phyloP scores from a whole-genome alignment of 768 basidiomycete species.

The Inosperma sp. region DNA sequence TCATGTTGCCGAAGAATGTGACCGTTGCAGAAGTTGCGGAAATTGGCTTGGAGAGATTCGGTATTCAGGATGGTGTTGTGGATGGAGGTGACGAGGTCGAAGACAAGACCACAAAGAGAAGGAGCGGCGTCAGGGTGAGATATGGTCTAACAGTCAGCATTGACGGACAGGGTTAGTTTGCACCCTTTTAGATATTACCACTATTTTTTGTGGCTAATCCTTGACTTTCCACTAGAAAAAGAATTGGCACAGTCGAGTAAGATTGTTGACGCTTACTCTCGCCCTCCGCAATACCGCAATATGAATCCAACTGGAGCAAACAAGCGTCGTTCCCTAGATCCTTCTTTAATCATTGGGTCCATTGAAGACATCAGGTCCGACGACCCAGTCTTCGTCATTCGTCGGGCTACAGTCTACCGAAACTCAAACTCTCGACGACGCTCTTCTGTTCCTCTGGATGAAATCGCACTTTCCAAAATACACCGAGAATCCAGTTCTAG shows the following conservation, averaged over 20 bases:
- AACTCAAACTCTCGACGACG: slow-evolving; percentile 65
- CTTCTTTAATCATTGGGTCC: slow-evolving; percentile 62
- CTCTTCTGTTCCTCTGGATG: slow-evolving; percentile 75
- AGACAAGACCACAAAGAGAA: slow-evolving; percentile 80
- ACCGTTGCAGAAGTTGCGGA: slow-evolving; percentile 98
- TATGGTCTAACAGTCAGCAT: slow-evolving; percentile 70
- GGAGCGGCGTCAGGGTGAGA: slow-evolving; percentile 72
- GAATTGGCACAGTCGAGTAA: slow-evolving; percentile 76
- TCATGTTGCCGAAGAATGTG: slow-evolving; percentile 90
- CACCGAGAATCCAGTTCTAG: slow-evolving; percentile 69
- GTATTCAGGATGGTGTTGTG: slow-evolving; percentile 94
- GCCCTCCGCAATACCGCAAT: slow-evolving; percentile 59
- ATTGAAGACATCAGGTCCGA: slow-evolving; percentile 71
- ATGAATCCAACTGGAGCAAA: slow-evolving; percentile 54
- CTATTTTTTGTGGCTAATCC: slow-evolving; percentile 6
- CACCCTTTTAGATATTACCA: background rate
- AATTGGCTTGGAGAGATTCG: slow-evolving; percentile 85
- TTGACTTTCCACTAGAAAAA: slow-evolving; percentile 48
- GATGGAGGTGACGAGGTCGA: slow-evolving; percentile 98
- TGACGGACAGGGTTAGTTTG: slow-evolving; percentile 58
- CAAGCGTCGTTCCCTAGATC: slow-evolving; percentile 87
- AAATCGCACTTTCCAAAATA: slow-evolving; percentile 70
- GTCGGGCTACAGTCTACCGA: slow-evolving; percentile 74
- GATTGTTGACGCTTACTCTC: slow-evolving; percentile 14
- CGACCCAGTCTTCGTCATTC: slow-evolving; percentile 88